Percentiles rank a stretch among this genome's conserved stretches.
These are phyloP conservation scores for Penicillium psychrosexuale DNA, from an alignment of 2,329 filamentous ascomycete genomes.

Conservation along the genomic window DNA sequence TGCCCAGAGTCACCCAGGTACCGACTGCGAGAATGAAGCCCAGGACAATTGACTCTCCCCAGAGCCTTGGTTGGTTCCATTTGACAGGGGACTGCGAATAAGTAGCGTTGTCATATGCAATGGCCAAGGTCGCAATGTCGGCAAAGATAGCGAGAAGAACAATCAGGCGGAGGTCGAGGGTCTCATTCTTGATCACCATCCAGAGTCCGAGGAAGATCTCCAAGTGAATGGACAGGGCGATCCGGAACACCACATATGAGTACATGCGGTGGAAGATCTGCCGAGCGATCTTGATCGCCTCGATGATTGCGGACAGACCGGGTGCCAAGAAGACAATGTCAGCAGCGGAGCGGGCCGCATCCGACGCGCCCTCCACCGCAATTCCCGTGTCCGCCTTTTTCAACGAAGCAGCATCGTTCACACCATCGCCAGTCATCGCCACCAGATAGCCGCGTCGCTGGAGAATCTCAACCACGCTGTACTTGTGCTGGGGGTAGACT, in stretches of 20 bases:
- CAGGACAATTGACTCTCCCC: constrained; percentile 85
- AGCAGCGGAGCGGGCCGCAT: constrained; percentile 84
- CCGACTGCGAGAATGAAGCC: constrained; percentile 76
- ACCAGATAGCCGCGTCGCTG: constrained; percentile 91
- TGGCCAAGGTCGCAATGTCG: constrained; percentile 85
- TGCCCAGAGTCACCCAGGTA: constrained; percentile 86
- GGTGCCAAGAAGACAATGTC: constrained; percentile 93
- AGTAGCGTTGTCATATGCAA: constrained; percentile 89
- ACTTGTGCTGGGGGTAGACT: constrained; percentile 94
- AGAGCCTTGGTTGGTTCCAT: constrained; percentile 92
- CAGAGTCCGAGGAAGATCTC: constrained; percentile 89
- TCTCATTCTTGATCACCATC: constrained; percentile 83
- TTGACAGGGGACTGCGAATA: constrained; percentile 84
- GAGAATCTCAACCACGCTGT: constrained; percentile 87
- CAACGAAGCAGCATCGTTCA: constrained; percentile 87
- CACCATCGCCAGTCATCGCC: constrained; percentile 94
- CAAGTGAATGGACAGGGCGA: constrained; percentile 84
- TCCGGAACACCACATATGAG: constrained; percentile 92
- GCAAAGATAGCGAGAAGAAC: constrained; percentile 96
- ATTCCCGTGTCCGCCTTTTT: constrained; percentile 98
- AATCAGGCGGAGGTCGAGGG: constrained; percentile 79
- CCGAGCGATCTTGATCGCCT: constrained; percentile 86
- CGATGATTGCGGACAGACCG: constrained; percentile 87
- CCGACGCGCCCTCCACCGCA: constrained; percentile 86
- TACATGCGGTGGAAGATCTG: constrained; percentile 98